A percentile compares a stretch with the other conserved stretches of the same genome.
Conservation (phyloP, 208 protist genomes). For the Hexamita inflata region DNA sequence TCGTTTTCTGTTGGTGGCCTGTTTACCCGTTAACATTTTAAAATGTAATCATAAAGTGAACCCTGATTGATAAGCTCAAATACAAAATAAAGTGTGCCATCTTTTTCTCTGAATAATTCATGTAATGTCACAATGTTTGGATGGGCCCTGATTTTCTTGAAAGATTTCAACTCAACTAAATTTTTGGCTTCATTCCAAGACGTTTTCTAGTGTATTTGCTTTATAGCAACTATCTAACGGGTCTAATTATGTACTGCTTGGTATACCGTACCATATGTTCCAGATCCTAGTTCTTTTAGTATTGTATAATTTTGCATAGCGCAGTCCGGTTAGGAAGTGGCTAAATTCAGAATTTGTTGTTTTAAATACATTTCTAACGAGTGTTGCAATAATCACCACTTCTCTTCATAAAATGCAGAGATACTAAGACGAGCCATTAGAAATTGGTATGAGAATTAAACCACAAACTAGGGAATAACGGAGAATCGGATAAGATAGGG, state of each 20-base stretch:
- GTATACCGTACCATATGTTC: constrained; percentile 24
- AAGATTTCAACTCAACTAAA: neutral
- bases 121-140: constrained; percentile 4
- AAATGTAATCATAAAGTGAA: constrained; percentile 7
- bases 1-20: neutral
- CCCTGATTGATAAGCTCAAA: neutral
- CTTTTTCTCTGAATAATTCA: constrained; percentile 1
- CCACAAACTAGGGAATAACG: too few relatives aligned
- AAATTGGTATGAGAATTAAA: too few relatives aligned
- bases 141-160: neutral
- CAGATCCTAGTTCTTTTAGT: constrained; percentile 10
- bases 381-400: too few relatives aligned
- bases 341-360: too few relatives aligned
- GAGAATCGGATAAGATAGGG: too few relatives aligned
- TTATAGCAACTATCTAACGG: neutral
- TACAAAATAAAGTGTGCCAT: constrained; percentile 15
- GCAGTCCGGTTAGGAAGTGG: neutral
- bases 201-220: constrained; percentile 18
- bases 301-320: constrained; percentile 20
- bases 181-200: constrained; percentile 1
- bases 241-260: neutral
- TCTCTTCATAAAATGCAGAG: too few relatives aligned
- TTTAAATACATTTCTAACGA: too few relatives aligned
- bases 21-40: neutral
- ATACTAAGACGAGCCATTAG: too few relatives aligned